A percentile compares a stretch with the other conserved stretches of the same genome.
Conservation (phyloP, 306 rosid species). For the Prunus campanulata region DNA sequence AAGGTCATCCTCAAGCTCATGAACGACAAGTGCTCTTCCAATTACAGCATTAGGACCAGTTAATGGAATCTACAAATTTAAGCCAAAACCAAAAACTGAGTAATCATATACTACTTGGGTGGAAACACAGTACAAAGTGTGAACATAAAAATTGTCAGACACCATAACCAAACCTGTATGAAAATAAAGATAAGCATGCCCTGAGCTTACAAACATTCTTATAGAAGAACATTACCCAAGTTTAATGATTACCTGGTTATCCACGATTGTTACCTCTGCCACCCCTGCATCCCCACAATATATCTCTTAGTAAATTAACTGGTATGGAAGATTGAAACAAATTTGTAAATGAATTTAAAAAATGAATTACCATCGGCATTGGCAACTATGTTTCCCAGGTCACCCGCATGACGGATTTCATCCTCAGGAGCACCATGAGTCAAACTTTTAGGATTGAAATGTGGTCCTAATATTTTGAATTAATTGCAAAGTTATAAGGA, state of each 20-base stretch:
- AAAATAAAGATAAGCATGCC: neutral
- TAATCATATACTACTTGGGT: slow-evolving; percentile 12
- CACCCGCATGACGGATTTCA: slow-evolving; percentile 97
- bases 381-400: slow-evolving; percentile 98
- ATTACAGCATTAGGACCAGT: slow-evolving; percentile 66
- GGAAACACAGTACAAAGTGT: neutral
- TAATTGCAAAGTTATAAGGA: slow-evolving; percentile 3
- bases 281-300: slow-evolving; percentile 43
- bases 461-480: slow-evolving; percentile 56
- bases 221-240: neutral
- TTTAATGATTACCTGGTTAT: slow-evolving; percentile 54
- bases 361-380: slow-evolving; percentile 55
- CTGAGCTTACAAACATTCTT: neutral
- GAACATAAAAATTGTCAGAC: neutral
- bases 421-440: slow-evolving; percentile 97
- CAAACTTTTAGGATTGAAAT: slow-evolving; percentile 64
- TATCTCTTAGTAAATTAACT: slow-evolving; percentile 6
- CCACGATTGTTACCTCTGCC: slow-evolving; percentile 75
- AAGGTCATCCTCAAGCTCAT: slow-evolving; percentile 81
- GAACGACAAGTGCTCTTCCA: slow-evolving; percentile 91
- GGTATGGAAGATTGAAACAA: neutral
- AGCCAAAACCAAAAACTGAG: neutral
- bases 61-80: slow-evolving; percentile 63
- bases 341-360: slow-evolving; percentile 8
- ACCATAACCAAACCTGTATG: neutral